phyloP scores from a whole-genome alignment of 495 filamentous ascomycete species.

The Aspergillus bertholletiae region DNA sequence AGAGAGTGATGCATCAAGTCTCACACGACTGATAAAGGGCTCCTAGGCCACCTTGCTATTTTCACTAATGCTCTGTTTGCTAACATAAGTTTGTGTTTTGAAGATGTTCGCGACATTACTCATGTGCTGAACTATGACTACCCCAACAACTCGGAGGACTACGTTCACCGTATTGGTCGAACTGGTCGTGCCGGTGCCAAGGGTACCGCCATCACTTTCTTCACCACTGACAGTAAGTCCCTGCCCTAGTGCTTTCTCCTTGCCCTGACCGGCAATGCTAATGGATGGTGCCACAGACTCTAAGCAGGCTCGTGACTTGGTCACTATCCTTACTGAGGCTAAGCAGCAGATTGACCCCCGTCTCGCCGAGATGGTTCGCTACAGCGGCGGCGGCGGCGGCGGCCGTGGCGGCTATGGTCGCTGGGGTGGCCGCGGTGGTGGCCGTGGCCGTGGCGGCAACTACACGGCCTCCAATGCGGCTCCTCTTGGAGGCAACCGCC shows the following conservation, averaged over 20 bases:
- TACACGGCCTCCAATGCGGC: slow-evolving; percentile 63
- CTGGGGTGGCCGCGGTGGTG: slow-evolving; percentile 58
- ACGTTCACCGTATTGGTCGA: slow-evolving; percentile 94
- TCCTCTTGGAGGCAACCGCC: slow-evolving; percentile 58
- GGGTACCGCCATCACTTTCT: slow-evolving; percentile 88
- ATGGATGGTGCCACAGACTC: slow-evolving; percentile 58
- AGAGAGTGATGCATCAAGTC: slow-evolving; percentile 69
- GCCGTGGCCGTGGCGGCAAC: slow-evolving; percentile 48
- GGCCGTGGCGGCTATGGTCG: slow-evolving; percentile 63
- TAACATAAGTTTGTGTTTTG: slow-evolving; percentile 65
- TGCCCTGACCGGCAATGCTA: slow-evolving; percentile 12
- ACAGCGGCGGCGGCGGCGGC: slow-evolving; percentile 80
- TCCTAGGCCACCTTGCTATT: slow-evolving; percentile 49
- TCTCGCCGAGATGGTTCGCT: slow-evolving; percentile 93
- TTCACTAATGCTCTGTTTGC: slow-evolving; percentile 53
- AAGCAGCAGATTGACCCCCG: slow-evolving; percentile 98
- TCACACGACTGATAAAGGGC: slow-evolving; percentile 59
- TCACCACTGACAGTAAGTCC: slow-evolving; percentile 95
- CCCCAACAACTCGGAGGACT: slow-evolving; percentile 99
- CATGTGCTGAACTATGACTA: slow-evolving; percentile 99
- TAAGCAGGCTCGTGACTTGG: slow-evolving; percentile 95
- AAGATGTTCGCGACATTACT: slow-evolving; percentile 99
- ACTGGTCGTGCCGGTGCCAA: slow-evolving; percentile 89
- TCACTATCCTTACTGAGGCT: slow-evolving; percentile 86
- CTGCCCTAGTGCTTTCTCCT: background rate